These are phyloP conservation scores for Beta macrorhiza DNA, from an alignment of 179 eudicot genomes.

Conservation along the genomic window DNA sequence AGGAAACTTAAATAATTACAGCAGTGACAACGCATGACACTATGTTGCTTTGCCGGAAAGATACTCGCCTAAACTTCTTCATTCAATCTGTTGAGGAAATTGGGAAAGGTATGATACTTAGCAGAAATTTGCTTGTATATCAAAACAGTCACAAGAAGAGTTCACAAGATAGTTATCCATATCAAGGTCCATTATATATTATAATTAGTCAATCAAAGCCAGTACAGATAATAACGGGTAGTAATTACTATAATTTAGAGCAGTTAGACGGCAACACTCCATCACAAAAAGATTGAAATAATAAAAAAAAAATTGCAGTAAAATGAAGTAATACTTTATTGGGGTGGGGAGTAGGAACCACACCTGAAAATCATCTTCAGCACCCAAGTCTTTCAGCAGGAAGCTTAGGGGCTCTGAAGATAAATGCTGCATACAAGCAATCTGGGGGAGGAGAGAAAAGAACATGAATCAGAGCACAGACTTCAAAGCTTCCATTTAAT, in stretches of 20 bases:
- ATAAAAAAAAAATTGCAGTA: neutral
- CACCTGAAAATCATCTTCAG: constrained; percentile 58
- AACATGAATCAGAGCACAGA: constrained; percentile 4
- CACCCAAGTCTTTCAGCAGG: constrained; percentile 41
- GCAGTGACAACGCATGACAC: neutral
- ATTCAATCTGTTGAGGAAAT: neutral
- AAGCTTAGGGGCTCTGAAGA: constrained; percentile 63
- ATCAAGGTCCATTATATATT: neutral
- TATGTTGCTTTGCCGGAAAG: neutral
- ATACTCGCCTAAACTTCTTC: neutral
- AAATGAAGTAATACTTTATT: neutral
- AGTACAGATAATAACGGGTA: neutral
- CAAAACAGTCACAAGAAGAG: neutral
- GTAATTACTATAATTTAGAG: neutral
- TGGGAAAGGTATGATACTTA: neutral
- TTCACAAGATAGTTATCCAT: neutral
- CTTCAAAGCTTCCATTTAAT: constrained; percentile 40
- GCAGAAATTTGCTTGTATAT: neutral
- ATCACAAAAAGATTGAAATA: neutral
- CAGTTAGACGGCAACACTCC: neutral
- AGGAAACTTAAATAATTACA: neutral
- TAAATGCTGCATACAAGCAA: constrained; percentile 69
- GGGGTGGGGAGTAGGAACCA: neutral
- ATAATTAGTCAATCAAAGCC: neutral
- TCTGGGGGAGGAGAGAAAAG: constrained; percentile 37